phyloP scores from a whole-genome alignment of 75 land plant species.

The Pinus albicaulis region DNA sequence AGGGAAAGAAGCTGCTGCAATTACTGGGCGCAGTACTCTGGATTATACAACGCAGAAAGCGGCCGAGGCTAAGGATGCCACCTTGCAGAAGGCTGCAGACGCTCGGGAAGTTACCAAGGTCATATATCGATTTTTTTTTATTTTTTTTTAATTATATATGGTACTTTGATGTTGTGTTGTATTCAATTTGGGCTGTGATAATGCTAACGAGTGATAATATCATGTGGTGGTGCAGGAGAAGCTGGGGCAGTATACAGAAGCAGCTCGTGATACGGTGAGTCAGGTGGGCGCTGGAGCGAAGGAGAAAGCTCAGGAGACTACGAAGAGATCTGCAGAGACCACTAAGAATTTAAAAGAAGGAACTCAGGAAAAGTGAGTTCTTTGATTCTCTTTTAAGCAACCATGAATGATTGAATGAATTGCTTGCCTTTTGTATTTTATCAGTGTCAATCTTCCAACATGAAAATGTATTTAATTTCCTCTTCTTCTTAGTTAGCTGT shows the following conservation, averaged over 20 bases:
- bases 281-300: not conserved
- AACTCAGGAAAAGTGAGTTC: slow-evolving; percentile 1
- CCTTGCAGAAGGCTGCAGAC: not conserved
- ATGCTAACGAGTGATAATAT: too few species aligned
- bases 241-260: not conserved
- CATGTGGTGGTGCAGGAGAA: not conserved
- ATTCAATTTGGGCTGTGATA: too few species aligned
- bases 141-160: too few species aligned
- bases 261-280: not conserved
- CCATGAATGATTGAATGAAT: too few species aligned
- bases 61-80: not conserved
- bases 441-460: too few species aligned
- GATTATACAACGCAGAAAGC: not conserved
- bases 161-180: too few species aligned
- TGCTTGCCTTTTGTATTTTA: too few species aligned
- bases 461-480: too few species aligned
- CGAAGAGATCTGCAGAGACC: not conserved
- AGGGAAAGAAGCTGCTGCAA: not conserved
- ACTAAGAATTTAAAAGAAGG: not conserved
- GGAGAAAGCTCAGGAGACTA: not conserved
- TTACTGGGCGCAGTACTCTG: not conserved
- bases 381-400: not conserved
- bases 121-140: too few species aligned
- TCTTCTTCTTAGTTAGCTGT: too few species aligned
- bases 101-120: not conserved